A percentile compares a stretch with the other conserved stretches of the same genome.
Conservation (phyloP, 192 early-diverging fungal species). For the Rhizophagus prolifer region DNA sequence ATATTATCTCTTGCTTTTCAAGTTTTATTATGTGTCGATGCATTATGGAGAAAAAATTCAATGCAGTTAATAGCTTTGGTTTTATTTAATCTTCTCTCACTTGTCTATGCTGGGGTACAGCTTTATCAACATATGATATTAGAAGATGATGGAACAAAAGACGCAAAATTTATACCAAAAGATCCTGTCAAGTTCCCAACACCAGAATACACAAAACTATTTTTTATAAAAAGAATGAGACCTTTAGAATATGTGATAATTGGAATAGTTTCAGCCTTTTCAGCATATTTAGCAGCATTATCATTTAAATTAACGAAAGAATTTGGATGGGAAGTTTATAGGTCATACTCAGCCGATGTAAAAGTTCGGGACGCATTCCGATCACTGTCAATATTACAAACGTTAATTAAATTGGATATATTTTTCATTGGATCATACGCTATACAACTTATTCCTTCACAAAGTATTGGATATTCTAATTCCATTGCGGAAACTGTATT, state of each 20-base stretch:
- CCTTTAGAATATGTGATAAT: slow-evolving; percentile 50
- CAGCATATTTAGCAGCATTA: slow-evolving; percentile 31
- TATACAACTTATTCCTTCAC: slow-evolving; percentile 47
- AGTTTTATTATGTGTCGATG: slow-evolving; percentile 7
- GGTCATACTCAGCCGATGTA: slow-evolving; percentile 45
- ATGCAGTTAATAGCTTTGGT: slow-evolving; percentile 85
- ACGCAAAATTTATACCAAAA: neutral
- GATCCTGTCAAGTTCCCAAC: neutral
- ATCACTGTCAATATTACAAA: slow-evolving; percentile 36
- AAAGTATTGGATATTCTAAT: slow-evolving; percentile 33
- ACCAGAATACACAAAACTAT: slow-evolving; percentile 5
- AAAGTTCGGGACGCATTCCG: slow-evolving; percentile 37
- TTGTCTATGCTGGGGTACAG: slow-evolving; percentile 72
- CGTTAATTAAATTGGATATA: slow-evolving; percentile 47
- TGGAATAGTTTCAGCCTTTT: slow-evolving; percentile 40
- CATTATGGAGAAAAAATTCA: slow-evolving; percentile 58
- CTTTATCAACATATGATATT: slow-evolving; percentile 36
- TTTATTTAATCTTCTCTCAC: slow-evolving; percentile 62
- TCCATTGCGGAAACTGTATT: slow-evolving; percentile 34
- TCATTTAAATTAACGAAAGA: slow-evolving; percentile 36
- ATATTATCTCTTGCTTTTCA: slow-evolving; percentile 19
- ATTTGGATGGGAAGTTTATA: slow-evolving; percentile 51
- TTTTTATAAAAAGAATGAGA: slow-evolving; percentile 35
- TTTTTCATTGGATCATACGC: slow-evolving; percentile 47
- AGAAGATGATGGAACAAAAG: slow-evolving; percentile 19